A percentile compares a stretch with the other conserved stretches of the same genome.
phyloP scores from a whole-genome alignment of 371 early-diverging fungal genomes.

The Actinomortierella ambigua region DNA sequence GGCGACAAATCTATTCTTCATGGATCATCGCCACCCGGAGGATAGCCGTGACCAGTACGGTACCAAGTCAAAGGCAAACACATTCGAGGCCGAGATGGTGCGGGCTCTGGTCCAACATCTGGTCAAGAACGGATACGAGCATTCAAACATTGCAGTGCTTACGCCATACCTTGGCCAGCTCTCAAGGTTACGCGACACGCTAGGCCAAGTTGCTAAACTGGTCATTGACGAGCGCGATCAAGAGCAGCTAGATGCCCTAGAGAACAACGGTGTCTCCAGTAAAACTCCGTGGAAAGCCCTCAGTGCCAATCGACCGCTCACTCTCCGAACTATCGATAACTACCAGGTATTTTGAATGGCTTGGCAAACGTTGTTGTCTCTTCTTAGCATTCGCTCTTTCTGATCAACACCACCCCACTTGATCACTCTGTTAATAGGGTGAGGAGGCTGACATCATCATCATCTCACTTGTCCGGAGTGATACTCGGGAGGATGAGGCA shows the following conservation, averaged over 20 bases:
- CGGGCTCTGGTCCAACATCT: constrained; percentile 45
- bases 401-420: no score
- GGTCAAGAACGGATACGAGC: constrained; percentile 50
- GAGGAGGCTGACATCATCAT: constrained; percentile 70
- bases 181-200: constrained; percentile 32
- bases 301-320: neutral
- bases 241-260: constrained; percentile 2
- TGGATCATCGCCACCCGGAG: constrained; percentile 39
- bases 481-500: constrained; percentile 10
- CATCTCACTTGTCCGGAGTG: constrained; percentile 66
- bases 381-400: neutral
- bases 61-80: constrained; percentile 41
- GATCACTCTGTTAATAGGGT: constrained; percentile 49
- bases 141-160: constrained; percentile 53
- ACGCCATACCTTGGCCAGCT: constrained; percentile 53
- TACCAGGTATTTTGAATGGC: constrained; percentile 13
- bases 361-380: no score
- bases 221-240: constrained; percentile 27
- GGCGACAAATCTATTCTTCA: constrained; percentile 43
- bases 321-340: neutral
- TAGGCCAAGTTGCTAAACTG: constrained; percentile 5
- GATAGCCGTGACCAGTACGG: constrained; percentile 13
- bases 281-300: neutral
- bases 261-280: neutral
- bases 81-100: constrained; percentile 44